These are phyloP conservation scores for Ophiocordyceps sinensis DNA, from an alignment of 2,329 filamentous ascomycete genomes.

Conservation along the genomic window DNA sequence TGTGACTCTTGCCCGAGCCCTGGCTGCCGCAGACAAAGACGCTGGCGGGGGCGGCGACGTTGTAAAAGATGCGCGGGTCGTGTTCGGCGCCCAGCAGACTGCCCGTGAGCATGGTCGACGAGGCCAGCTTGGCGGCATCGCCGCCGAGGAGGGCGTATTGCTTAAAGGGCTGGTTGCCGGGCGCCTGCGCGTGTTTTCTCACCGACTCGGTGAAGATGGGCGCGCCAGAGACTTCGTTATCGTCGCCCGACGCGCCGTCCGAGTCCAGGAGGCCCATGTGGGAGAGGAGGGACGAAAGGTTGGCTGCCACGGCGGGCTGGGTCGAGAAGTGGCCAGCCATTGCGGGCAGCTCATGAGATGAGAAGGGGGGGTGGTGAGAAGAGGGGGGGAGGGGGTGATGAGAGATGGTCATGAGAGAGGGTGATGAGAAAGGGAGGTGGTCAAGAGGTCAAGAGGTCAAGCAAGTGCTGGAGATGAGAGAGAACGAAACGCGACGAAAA, in stretches of 20 bases:
- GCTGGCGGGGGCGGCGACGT: conserved; percentile 36
- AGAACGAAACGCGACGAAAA: too few species aligned
- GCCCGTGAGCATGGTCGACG: too few species aligned
- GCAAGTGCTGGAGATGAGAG: too few species aligned
- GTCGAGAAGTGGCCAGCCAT: not conserved
- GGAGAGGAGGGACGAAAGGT: not conserved
- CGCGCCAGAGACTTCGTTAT: conserved; percentile 3
- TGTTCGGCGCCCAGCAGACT: not conserved
- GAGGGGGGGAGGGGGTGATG: too few species aligned
- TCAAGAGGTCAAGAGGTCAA: too few species aligned
- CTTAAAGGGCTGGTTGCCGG: not conserved
- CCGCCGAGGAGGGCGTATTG: conserved; percentile 10
- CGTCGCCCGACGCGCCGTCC: not conserved
- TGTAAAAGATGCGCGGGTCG: conserved; percentile 26
- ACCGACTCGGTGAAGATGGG: conserved; percentile 9
- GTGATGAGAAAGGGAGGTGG: too few species aligned
- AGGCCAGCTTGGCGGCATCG: conserved; percentile 1
- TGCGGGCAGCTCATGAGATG: not conserved
- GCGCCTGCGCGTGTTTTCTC: not conserved
- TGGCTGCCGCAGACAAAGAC: conserved; percentile 51
- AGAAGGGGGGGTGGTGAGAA: too few species aligned
- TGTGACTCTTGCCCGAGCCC: conserved; percentile 50
- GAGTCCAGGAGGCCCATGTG: conserved; percentile 3
- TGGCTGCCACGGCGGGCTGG: not conserved
- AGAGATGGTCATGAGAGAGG: too few species aligned